Conservation (phyloP, 139 green algal genomes). For the Chlorella sp. region DNA sequence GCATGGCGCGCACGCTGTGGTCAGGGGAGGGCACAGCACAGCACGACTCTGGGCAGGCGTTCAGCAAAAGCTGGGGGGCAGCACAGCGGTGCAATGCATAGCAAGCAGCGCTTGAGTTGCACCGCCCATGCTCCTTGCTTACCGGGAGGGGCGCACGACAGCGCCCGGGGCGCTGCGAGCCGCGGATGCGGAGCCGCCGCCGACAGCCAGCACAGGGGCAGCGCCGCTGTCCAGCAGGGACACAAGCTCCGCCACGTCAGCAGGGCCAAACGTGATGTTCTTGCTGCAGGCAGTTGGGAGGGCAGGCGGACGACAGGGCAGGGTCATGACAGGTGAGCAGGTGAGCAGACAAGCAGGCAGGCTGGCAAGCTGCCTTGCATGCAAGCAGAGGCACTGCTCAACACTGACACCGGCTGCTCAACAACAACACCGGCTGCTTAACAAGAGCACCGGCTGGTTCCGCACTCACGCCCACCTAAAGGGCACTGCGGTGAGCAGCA, state of each 20-base stretch:
- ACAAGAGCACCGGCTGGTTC: too few species aligned
- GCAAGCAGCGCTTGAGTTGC: too few species aligned
- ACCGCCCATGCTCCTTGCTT: background rate
- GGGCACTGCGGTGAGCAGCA: constrained; percentile 68
- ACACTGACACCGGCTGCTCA: too few species aligned
- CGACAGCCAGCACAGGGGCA: constrained; percentile 14
- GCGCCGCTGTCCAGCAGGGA: constrained; percentile 43
- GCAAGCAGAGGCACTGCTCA: too few species aligned
- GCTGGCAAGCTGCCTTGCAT: background rate
- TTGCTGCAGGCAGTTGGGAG: constrained; percentile 53
- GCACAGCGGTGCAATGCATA: too few species aligned
- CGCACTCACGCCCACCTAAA: constrained; percentile 51
- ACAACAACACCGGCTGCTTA: too few species aligned
- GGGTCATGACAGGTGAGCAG: too few species aligned
- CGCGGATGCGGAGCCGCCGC: background rate
- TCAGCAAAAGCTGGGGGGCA: too few species aligned
- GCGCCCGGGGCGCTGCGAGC: background rate
- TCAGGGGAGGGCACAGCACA: background rate
- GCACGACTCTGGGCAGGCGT: too few species aligned
- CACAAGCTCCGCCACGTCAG: constrained; percentile 76
- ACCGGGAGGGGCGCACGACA: constrained; percentile 36
- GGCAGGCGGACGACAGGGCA: too few species aligned
- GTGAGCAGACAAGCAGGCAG: background rate
- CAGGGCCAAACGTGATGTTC: constrained; percentile 66
- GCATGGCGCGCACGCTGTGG: constrained; percentile 86